A percentile compares a stretch with the other conserved stretches of the same genome.
phyloP scores from a whole-genome alignment of 352 stramenopile genomes.

The Pythium sp. region DNA sequence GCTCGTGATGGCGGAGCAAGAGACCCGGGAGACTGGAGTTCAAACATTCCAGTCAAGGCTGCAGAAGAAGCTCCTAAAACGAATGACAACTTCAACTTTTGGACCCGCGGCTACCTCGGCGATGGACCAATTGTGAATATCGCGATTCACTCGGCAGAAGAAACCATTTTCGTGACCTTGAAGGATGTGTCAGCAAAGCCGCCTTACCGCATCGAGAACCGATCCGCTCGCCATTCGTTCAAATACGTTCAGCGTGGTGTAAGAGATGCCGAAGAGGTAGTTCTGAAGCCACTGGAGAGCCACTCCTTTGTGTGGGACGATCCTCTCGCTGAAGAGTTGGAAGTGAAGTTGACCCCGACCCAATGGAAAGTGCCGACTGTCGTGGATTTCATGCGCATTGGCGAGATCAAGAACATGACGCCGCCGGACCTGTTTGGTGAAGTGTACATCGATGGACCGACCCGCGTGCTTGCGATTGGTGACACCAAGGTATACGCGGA shows the following conservation, averaged over 20 bases:
- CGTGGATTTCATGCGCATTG: slow-evolving; percentile 77
- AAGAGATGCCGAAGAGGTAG: slow-evolving; percentile 60
- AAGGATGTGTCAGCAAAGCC: slow-evolving; percentile 66
- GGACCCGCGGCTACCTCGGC: slow-evolving; percentile 66
- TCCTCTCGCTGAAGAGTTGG: slow-evolving; percentile 46
- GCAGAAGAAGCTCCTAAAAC: slow-evolving; percentile 34
- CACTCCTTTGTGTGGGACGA: slow-evolving; percentile 85
- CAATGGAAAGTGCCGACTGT: slow-evolving; percentile 70
- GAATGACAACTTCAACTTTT: slow-evolving; percentile 49
- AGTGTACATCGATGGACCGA: slow-evolving; percentile 84
- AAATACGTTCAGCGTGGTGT: slow-evolving; percentile 67
- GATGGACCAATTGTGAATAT: slow-evolving; percentile 75
- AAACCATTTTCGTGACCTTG: slow-evolving; percentile 71
- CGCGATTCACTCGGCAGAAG: slow-evolving; percentile 49
- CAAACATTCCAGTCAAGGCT: slow-evolving; percentile 37
- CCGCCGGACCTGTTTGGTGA: slow-evolving; percentile 64
- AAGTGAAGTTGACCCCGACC: slow-evolving; percentile 55
- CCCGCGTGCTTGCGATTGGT: slow-evolving; percentile 75
- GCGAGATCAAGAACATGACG: slow-evolving; percentile 48
- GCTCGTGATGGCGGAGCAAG: slow-evolving; percentile 33
- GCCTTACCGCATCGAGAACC: slow-evolving; percentile 85
- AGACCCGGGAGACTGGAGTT: slow-evolving; percentile 58
- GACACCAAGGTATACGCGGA: slow-evolving; percentile 64
- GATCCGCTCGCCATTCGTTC: slow-evolving; percentile 67
- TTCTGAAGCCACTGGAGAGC: slow-evolving; percentile 62